Conservation (phyloP, 78 protist species). For the Dictyostelium capitatum region DNA sequence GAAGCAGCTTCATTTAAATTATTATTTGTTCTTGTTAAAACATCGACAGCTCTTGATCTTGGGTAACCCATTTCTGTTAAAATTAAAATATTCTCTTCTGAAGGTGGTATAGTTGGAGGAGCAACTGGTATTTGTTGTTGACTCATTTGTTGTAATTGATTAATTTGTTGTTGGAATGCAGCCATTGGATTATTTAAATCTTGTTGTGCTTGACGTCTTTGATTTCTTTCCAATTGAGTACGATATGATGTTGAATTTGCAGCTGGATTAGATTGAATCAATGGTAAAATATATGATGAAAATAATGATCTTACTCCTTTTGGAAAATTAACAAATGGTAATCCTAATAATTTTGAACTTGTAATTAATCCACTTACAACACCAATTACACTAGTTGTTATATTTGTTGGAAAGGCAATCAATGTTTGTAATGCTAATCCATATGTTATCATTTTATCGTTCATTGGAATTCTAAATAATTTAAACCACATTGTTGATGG, state of each 20-base stretch:
- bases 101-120: conserved; percentile 23
- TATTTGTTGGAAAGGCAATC: not conserved
- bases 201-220: not conserved
- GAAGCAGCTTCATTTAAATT: conserved; percentile 56
- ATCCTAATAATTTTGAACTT: not conserved
- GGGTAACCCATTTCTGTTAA: conserved; percentile 51
- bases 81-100: conserved; percentile 36
- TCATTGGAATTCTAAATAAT: conserved; percentile 35
- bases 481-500: conserved; percentile 67
- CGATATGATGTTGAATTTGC: conserved; percentile 9
- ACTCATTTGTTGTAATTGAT: not conserved
- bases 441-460: conserved; percentile 42
- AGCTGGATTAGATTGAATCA: not conserved
- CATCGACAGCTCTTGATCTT: conserved; percentile 20
- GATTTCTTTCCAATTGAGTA: conserved; percentile 28
- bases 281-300: conserved; percentile 12
- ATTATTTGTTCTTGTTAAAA: conserved; percentile 29
- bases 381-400: conserved; percentile 6
- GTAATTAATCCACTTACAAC: conserved; percentile 35
- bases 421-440: not conserved
- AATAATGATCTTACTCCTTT: not conserved
- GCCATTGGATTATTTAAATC: not conserved
- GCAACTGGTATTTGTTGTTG: not conserved
- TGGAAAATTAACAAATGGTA: not conserved
- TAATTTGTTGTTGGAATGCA: conserved; percentile 10